phyloP scores from a whole-genome alignment of 192 early-diverging fungal species.

The Cladochytrium replicatum region DNA sequence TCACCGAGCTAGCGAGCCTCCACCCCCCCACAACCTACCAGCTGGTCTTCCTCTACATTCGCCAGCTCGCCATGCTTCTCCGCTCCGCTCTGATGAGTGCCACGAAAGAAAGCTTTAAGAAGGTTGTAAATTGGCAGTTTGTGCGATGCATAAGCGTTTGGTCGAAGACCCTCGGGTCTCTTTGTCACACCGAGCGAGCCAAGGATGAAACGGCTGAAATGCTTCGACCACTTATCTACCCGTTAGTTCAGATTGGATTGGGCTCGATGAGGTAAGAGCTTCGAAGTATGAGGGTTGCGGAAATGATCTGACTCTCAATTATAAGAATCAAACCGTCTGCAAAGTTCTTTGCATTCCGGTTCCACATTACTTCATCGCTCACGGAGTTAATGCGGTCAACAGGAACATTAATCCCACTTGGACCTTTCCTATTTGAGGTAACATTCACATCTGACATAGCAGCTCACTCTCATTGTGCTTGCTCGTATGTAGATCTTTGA shows the following conservation, averaged over 20 bases:
- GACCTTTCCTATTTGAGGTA: constrained; percentile 76
- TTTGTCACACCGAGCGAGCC: constrained; percentile 12
- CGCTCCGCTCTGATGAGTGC: constrained; percentile 77
- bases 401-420: constrained; percentile 73
- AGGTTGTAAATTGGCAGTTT: constrained; percentile 97
- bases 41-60: constrained; percentile 83
- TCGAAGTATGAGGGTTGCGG: neutral
- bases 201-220: constrained; percentile 6
- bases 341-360: constrained; percentile 86
- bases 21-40: constrained; percentile 78
- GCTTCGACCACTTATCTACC: constrained; percentile 66
- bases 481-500: constrained; percentile 27
- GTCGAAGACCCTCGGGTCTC: constrained; percentile 32
- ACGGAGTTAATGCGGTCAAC: constrained; percentile 62
- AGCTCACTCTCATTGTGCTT: constrained; percentile 27
- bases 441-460: too few relatives aligned
- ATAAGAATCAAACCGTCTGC: constrained; percentile 75
- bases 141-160: constrained; percentile 87
- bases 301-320: constrained; percentile 11
- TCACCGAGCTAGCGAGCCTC: constrained; percentile 77
- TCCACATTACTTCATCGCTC: constrained; percentile 70
- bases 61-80: constrained; percentile 87
- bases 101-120: constrained; percentile 74
- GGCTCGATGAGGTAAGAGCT: constrained; percentile 34
- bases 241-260: constrained; percentile 49